These are phyloP conservation scores for Colletotrichum sp. DNA, from an alignment of 2,329 filamentous ascomycete genomes.

Conservation along the genomic window DNA sequence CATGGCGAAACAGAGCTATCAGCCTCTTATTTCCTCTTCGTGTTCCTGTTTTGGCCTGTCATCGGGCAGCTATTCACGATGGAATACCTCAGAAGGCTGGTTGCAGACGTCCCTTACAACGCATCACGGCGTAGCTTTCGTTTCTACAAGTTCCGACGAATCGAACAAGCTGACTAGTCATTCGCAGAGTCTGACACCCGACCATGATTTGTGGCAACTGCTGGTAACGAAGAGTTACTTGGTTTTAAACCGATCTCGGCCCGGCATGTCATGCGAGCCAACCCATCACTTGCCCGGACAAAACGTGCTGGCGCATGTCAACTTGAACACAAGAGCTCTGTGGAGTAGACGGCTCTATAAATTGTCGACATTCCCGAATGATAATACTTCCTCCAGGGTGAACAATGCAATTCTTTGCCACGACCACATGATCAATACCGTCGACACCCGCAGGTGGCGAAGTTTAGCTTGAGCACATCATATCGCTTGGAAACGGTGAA, in stretches of 20 bases:
- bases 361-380: neutral
- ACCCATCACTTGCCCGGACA: neutral
- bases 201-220: neutral
- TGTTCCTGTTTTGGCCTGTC: neutral
- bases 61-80: neutral
- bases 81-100: neutral
- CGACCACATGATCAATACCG: neutral
- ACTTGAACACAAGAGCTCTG: rapidly evolving
- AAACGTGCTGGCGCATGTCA: neutral
- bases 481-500: neutral
- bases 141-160: neutral
- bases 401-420: neutral
- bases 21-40: neutral
- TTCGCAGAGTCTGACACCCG: neutral
- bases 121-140: neutral
- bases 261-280: neutral
- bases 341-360: neutral
- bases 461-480: neutral
- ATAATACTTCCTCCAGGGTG: neutral
- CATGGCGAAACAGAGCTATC: neutral
- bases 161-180: neutral
- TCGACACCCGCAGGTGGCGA: neutral
- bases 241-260: neutral
- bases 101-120: neutral
- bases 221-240: neutral